These are phyloP conservation scores for Talaromyces sp. DNA, from an alignment of 2,329 filamentous ascomycete species.

Conservation along the genomic window DNA sequence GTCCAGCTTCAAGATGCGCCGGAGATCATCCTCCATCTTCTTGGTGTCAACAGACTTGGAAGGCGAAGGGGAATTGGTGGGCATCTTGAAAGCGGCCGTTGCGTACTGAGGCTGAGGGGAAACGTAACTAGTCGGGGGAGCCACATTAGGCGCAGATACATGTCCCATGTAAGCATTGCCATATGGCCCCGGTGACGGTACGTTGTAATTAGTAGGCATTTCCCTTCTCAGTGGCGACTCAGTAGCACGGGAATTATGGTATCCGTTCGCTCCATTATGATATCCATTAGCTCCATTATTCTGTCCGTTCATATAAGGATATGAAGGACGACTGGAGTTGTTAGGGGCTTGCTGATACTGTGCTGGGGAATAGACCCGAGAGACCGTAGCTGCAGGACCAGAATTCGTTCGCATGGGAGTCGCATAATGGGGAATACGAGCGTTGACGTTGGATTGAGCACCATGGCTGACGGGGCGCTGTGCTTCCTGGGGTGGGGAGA, in stretches of 20 bases:
- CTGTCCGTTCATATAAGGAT: slow-evolving; percentile 27
- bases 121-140: slow-evolving; percentile 17
- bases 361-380: slow-evolving; percentile 18
- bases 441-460: slow-evolving; percentile 17
- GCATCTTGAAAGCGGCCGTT: slow-evolving; percentile 23
- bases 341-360: slow-evolving; percentile 19
- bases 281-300: no score
- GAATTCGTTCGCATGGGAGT: slow-evolving; percentile 37
- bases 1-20: slow-evolving; percentile 51
- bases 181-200: slow-evolving; percentile 23
- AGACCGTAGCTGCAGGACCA: slow-evolving; percentile 33
- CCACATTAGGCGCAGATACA: slow-evolving; percentile 5
- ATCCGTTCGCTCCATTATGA: no score
- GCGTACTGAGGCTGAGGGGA: slow-evolving; percentile 28
- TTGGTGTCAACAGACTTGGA: slow-evolving; percentile 41
- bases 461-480: slow-evolving; percentile 23
- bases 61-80: slow-evolving; percentile 27
- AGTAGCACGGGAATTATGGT: no score
- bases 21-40: slow-evolving; percentile 53
- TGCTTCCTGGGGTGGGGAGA: slow-evolving; percentile 15
- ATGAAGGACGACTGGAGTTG: slow-evolving; percentile 25
- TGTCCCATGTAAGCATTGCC: slow-evolving; percentile 23
- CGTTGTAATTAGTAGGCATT: slow-evolving; percentile 19
- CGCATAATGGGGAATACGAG: slow-evolving; percentile 32
- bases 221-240: slow-evolving; percentile 38